Percentiles rank a stretch among this genome's conserved stretches.
phyloP scores from a whole-genome alignment of 1,284 basidiomycete genomes.

The Apiotrichum laibachii region DNA sequence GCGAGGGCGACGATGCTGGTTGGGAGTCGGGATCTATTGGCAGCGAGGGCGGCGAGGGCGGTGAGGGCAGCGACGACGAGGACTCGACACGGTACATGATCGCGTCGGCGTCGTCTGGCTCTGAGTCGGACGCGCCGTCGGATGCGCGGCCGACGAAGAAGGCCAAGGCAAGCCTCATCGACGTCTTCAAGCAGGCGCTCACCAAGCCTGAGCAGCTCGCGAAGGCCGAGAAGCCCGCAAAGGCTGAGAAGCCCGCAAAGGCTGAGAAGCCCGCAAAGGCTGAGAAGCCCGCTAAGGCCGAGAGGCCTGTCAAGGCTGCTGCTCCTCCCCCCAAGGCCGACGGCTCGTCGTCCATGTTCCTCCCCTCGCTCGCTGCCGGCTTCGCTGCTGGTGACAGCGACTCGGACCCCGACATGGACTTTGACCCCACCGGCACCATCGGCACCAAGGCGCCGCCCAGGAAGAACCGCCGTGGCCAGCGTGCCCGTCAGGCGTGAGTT shows the following conservation, averaged over 20 bases:
- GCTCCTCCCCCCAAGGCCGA: conserved; percentile 10
- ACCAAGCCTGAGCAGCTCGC: conserved; percentile 23
- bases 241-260: conserved; percentile 23
- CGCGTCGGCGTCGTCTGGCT: conserved; percentile 7
- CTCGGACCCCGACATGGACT: conserved; percentile 72
- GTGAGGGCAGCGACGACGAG: too few species aligned
- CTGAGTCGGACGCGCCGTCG: conserved; percentile 29
- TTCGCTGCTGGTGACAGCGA: conserved; percentile 69
- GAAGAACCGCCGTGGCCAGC: conserved; percentile 88
- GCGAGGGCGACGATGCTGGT: conserved; percentile 27
- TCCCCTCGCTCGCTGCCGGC: conserved; percentile 82
- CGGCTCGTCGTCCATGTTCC: conserved; percentile 66
- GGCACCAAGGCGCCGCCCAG: conserved; percentile 56
- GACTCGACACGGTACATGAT: background rate
- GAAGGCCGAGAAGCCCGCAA: conserved; percentile 6
- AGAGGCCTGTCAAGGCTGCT: conserved; percentile 7
- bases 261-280: conserved; percentile 29
- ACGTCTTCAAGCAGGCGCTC: background rate
- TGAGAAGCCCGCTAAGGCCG: conserved; percentile 5
- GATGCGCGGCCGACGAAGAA: conserved; percentile 29
- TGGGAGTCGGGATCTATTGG: conserved; percentile 3
- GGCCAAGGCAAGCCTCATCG: conserved; percentile 17
- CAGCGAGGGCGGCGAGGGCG: background rate
- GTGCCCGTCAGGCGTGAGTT: conserved; percentile 84
- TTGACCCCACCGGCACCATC: conserved; percentile 56